These are phyloP conservation scores for Dorcoceras hygrometricum DNA, from an alignment of 257 asterid species.

Conservation along the genomic window DNA sequence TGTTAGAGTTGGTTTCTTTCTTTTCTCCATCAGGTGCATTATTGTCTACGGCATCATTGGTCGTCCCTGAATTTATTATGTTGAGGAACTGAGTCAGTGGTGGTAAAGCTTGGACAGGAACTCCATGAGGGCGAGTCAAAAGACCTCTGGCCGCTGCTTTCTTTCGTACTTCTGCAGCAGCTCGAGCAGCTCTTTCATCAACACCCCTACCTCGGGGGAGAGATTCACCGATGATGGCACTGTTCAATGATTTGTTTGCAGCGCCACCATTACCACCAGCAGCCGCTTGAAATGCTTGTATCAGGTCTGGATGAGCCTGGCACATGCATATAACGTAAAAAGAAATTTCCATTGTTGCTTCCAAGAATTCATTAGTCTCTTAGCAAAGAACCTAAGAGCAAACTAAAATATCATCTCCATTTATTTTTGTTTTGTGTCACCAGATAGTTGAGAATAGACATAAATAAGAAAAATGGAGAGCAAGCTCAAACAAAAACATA, in stretches of 20 bases:
- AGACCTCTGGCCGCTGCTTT: slow-evolving; percentile 95
- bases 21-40: slow-evolving; percentile 33
- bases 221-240: slow-evolving; percentile 43
- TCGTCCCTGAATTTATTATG: slow-evolving; percentile 46
- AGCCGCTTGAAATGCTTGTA: slow-evolving; percentile 83
- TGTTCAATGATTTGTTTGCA: slow-evolving; percentile 44
- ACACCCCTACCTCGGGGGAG: slow-evolving; percentile 74
- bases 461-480: too few relatives aligned
- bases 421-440: too few relatives aligned
- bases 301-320: slow-evolving; percentile 84
- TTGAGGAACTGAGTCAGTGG: slow-evolving; percentile 62
- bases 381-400: background rate
- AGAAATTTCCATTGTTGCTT: background rate
- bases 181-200: slow-evolving; percentile 84
- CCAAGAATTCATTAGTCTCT: background rate
- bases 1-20: slow-evolving; percentile 39
- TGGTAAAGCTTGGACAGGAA: slow-evolving; percentile 56
- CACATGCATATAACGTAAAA: background rate
- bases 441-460: too few relatives aligned
- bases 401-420: background rate
- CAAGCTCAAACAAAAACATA: background rate
- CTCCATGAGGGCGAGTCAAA: slow-evolving; percentile 60
- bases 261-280: slow-evolving; percentile 40
- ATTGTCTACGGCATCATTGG: slow-evolving; percentile 31
- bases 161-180: slow-evolving; percentile 79